Evolutionary conservation across 2,329 filamentous ascomycete species (phyloP), one percentile per base, ranked within the genome.

Genomic region (Penicillium sp.): DNA sequence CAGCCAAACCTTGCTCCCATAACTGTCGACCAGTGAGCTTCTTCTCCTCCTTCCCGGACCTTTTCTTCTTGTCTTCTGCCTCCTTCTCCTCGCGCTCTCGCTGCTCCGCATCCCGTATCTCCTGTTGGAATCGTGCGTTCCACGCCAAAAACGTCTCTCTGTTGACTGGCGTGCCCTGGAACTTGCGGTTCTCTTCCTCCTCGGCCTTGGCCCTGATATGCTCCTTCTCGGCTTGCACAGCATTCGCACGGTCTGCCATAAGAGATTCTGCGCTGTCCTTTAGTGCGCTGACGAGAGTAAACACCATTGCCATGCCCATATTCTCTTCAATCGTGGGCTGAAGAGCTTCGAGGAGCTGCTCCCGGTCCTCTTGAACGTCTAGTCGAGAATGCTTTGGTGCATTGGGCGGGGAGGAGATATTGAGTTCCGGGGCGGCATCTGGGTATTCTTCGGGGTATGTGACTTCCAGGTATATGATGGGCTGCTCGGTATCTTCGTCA

Each of bases 271-370:
- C 92, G 44, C 81, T 79, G 51, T 98, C 93, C 68, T 96, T 97
- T 52, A 98, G 75, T 0, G 87, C 83, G 12, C 87, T 89, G 46
- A 95, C 87, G 23, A 98, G 76, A 0, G 92, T 89, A 72, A 97
- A 98, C 1, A 98, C 76, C 93, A 98, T 98, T 47, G 90, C 88
- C 86, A 97, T 97, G 55, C 93, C 93, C 52, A 97, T 74, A 60
- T 91, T 97, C 70, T 98, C 93, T 67, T 93, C 85, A 31, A 96
- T 87, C 0, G 86, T 88, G 13, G 86, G 83, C 33, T 82, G 71
- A 10, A 97, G 76, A 1, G 81, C 80, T 44, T 83, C 77, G 13
- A 97, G 80, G 12, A 98, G 81, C 45, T 73, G 72, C 15, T 82
- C 78, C 66, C 89, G 89, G 76, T 98, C 93, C 42, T 87, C 83